Base-by-base conservation (phyloP, 805 yeast species). In the Lachancea quebecensis region DNA sequence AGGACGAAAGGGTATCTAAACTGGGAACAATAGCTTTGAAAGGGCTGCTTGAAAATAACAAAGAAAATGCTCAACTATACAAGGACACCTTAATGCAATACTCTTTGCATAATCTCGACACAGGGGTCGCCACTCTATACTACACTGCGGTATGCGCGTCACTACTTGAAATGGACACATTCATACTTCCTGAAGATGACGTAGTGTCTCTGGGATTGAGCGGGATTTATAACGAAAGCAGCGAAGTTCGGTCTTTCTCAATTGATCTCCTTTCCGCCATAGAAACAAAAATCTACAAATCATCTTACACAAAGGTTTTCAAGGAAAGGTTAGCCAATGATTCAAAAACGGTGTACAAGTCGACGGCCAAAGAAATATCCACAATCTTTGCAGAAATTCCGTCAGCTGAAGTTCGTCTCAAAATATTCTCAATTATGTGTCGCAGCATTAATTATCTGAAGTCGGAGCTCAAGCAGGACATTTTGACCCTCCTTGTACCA, bases 291-390 rank as follows among this genome's bases (percentile, higher is more conserved):
- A 62, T 77, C 25, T 82, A 74, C 52, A 75, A 77, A 30, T 71
- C 80, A 1, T 70, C 79, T 0, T 71, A 74, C 12, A 67, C 82
- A 2, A 74, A 73, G 7, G 74, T 74, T 17, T 86, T 78, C 58
- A 75, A 78, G 31, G 91, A 86, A 57, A 74, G 86, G 32, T 76
- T 88, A 11, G 77, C 82, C 41, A 85, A 88, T 50, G 73, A 78
- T 30, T 83, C 95, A 6, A 79, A 84, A 54, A 85, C 88, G 6
- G 88, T 93, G 4, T 90, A 84, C 68, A 89, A 89, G 58, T 80
- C 91, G 35, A 95, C 95, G 0, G 75, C 91, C 45, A 82, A 84
- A 53, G 87, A 85, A 44, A 68, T 90, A 17, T 83, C 96, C 0
- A 75, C 82, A 7, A 79, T 81, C 48, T 78, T 87, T 60, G 90